phyloP scores from a whole-genome alignment of 306 rosid genomes.

The Ormosia emarginata region DNA sequence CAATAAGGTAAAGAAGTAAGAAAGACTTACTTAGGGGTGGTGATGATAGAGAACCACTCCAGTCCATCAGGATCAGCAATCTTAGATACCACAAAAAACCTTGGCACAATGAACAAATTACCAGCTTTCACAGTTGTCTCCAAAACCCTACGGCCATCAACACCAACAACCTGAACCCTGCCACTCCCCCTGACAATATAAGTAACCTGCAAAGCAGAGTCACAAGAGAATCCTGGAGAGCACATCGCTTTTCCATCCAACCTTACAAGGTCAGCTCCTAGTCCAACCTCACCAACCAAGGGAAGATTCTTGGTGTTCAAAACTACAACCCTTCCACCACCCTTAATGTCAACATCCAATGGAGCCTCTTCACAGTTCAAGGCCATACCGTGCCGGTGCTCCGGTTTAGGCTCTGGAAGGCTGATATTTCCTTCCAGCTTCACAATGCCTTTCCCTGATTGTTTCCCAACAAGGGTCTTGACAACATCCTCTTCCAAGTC shows the following conservation, averaged over 20 bases:
- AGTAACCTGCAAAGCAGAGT: slow-evolving; percentile 79
- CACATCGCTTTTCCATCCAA: slow-evolving; percentile 81
- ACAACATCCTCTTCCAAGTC: slow-evolving; percentile 54
- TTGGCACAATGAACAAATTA: slow-evolving; percentile 76
- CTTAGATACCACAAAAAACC: slow-evolving; percentile 86
- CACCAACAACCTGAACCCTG: slow-evolving; percentile 72
- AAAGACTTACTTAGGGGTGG: slow-evolving; percentile 64
- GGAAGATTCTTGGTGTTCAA: slow-evolving; percentile 82
- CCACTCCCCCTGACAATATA: slow-evolving; percentile 75
- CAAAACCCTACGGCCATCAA: slow-evolving; percentile 65
- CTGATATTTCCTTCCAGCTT: slow-evolving; percentile 31
- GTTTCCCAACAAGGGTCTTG: slow-evolving; percentile 50
- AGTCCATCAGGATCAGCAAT: slow-evolving; percentile 70
- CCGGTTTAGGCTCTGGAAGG: slow-evolving; percentile 56
- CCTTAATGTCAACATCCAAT: slow-evolving; percentile 62
- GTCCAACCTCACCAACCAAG: slow-evolving; percentile 74
- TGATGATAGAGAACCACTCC: slow-evolving; percentile 90
- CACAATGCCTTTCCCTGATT: slow-evolving; percentile 56
- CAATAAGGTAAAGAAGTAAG: background rate
- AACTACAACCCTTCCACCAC: slow-evolving; percentile 78
- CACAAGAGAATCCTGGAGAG: slow-evolving; percentile 80
- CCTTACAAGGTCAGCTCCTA: slow-evolving; percentile 80
- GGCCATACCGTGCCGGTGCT: slow-evolving; percentile 58
- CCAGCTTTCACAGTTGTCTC: slow-evolving; percentile 72
- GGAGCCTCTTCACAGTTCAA: slow-evolving; percentile 83